Base-by-base conservation (phyloP, 495 filamentous ascomycete species). In the Podospora conica region DNA sequence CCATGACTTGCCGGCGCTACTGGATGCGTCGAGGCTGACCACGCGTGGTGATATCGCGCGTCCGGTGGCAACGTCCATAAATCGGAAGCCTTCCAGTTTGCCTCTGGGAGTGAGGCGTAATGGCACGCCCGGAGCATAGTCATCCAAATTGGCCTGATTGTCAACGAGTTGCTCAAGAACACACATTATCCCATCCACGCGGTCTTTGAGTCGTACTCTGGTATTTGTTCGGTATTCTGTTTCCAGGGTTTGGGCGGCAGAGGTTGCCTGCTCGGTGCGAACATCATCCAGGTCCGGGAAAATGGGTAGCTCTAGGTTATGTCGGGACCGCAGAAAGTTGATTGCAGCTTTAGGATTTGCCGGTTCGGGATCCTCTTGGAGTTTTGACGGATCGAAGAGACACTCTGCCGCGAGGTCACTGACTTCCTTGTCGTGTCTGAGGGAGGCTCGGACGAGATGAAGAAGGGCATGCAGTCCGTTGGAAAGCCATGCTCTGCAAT, bases 401-500 rank as follows among this genome's bases (percentile, higher is more conserved):
- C 29, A 63, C 9, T 67, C 40, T 0, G 20, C 56, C 0, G 22
- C 25, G 24, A 67, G 27, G 18, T 63, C 55, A 15, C 65, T 48
- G 5, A 48, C 15, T 2, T 55, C 54, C 31, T 29, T 15, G 60
- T 67, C 60, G 2, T 59, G 12, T 22, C 53, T 25, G 2, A 66
- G 60, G n/a, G 65, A 67, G 9, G 65, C 65, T n/a, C 65, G 21
- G 60, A 67, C 60, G 11, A 67, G 65, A 40, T 67, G 61, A 18
- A 67, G 61, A 3, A 67, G 27, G 24, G 61, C 21, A 20, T 67
- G 65, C 21, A 64, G 2, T 9, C 65, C 54, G 33, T 67, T 67
- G 24, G 60, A 63, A 18, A 67, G 65, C 65, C 60, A 67, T 2
- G 65, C 65, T 15, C 65, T 11, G 25, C 55, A 56, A n/a, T 60